Evolutionary conservation across 2,329 filamentous ascomycete genomes (phyloP).

Genomic region (Zarea fungicola): DNA sequence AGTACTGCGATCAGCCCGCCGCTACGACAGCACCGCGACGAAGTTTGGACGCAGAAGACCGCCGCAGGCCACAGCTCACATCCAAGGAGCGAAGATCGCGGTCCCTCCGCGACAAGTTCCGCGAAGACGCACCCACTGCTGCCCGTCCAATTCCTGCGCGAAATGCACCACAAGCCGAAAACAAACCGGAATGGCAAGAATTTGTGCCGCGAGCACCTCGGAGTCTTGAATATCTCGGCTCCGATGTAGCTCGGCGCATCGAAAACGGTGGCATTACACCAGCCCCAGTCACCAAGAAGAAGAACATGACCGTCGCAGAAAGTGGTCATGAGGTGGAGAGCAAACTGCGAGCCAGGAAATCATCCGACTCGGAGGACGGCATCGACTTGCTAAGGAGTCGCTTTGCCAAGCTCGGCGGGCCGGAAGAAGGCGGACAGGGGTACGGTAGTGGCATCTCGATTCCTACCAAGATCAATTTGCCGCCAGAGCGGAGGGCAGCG

Average conservation of each 20-base stretch:
- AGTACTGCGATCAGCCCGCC: background rate
- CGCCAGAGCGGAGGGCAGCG: conserved; percentile 48
- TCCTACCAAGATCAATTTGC: conserved; percentile 38
- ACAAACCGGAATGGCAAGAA: conserved; percentile 35
- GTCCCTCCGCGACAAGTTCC: conserved; percentile 31
- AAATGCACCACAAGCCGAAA: conserved; percentile 14
- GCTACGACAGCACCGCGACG: conserved; percentile 13
- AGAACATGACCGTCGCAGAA: background rate
- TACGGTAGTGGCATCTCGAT: conserved; percentile 30
- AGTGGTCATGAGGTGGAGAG: background rate
- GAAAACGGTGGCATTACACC: conserved; percentile 22
- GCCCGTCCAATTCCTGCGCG: background rate
- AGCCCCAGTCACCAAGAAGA: conserved; percentile 17
- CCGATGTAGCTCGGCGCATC: conserved; percentile 27
- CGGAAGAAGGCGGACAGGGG: conserved; percentile 29
- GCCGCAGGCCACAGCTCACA: background rate
- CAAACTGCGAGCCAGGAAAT: background rate
- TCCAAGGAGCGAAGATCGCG: conserved; percentile 8
- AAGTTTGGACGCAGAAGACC: conserved; percentile 23
- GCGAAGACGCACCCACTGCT: conserved; percentile 21
- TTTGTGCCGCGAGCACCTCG: conserved; percentile 37
- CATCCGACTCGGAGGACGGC: conserved; percentile 23
- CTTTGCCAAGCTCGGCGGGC: conserved; percentile 40
- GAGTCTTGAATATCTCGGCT: conserved; percentile 32
- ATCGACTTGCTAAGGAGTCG: conserved; percentile 43